Evolutionary conservation across 352 stramenopile genomes (phyloP), one percentile per base, ranked within the genome.

Genomic region (Globisporangium barbulae): DNA sequence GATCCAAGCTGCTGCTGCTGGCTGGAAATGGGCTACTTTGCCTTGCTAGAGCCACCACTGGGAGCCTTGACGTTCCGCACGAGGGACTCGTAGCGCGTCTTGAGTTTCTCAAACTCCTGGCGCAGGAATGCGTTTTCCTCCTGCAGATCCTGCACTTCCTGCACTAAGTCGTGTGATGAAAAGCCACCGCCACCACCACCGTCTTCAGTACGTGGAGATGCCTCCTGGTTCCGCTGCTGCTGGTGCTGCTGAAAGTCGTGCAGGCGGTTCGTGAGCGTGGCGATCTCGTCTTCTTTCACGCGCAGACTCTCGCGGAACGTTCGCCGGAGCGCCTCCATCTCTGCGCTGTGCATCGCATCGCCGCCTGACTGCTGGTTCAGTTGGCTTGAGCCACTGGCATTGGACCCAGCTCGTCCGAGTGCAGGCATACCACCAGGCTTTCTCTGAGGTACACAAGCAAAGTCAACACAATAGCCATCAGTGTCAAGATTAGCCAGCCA

Each of bases 71-170:
- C 19, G 25, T 45, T 65, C 41, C 63, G 57, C 53, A 75, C 61
- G 22, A 78, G 39, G 5, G 72, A 54, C 48, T 92, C 81, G 69
- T 90, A 91, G 33, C 77, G 75, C 6, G 67, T 68, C 63, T 89
- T 88, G 41, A 92, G 71, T 33, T 78, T 82, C 52, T 89, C 74
- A 60, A 91, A 89, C 45, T 91, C 80, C 22, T 84, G 71, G 5
- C 81, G 74, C 30, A 93, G 53, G 37, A 83, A 90, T 35, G 75
- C 56, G 56, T 93, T 93, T 42, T 93, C 81, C 39, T 89, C 78
- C 42, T 85, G 69, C 48, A 89, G 64, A 54, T 91, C 80, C 22
- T 73, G 64, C 12, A 88, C 56, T 28, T 87, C 75, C 41, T 77
- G 70, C 21, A 45, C 63, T 42, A 76, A 60, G 19, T 42, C 58